Evolutionary conservation across 768 basidiomycete genomes (phyloP).

Genomic region (Trametes meyenii): DNA sequence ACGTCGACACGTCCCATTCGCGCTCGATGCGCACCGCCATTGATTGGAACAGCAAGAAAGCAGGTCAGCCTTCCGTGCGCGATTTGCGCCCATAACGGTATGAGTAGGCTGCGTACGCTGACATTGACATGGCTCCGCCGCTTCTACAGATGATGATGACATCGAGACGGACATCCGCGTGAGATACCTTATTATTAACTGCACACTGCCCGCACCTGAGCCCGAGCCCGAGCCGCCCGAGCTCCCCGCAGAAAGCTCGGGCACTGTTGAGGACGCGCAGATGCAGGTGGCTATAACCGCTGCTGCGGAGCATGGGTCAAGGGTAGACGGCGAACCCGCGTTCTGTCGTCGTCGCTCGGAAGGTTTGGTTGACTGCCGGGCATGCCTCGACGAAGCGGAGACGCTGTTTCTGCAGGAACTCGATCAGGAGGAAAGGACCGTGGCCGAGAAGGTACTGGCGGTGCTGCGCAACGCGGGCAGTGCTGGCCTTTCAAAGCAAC

Average conservation of each 20-base stretch:
- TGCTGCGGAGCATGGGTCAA: slow-evolving; percentile 22
- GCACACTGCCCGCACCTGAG: neutral
- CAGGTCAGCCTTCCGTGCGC: slow-evolving; percentile 48
- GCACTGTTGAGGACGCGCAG: neutral
- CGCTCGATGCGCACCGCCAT: slow-evolving; percentile 55
- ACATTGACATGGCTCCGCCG: neutral
- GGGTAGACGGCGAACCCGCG: slow-evolving; percentile 21
- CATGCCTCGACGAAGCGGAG: slow-evolving; percentile 25
- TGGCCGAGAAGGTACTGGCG: slow-evolving; percentile 13
- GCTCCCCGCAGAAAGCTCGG: slow-evolving; percentile 4
- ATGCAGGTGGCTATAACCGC: slow-evolving; percentile 8
- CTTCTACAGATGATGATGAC: slow-evolving; percentile 74
- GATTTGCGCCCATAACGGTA: neutral
- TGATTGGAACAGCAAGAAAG: slow-evolving; percentile 91
- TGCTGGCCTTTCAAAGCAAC: slow-evolving; percentile 34
- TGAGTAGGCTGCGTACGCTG: neutral
- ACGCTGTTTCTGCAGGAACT: neutral
- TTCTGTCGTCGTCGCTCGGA: slow-evolving; percentile 22
- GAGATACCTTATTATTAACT: slow-evolving; percentile 39
- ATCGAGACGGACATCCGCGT: slow-evolving; percentile 71
- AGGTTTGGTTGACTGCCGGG: slow-evolving; percentile 29
- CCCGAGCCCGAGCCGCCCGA: neutral
- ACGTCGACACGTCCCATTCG: slow-evolving; percentile 65
- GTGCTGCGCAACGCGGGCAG: slow-evolving; percentile 21
- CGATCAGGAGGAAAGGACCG: neutral